Evolutionary conservation across 2,329 filamentous ascomycete genomes (phyloP).

Genomic region (Fusarium sp.): DNA sequence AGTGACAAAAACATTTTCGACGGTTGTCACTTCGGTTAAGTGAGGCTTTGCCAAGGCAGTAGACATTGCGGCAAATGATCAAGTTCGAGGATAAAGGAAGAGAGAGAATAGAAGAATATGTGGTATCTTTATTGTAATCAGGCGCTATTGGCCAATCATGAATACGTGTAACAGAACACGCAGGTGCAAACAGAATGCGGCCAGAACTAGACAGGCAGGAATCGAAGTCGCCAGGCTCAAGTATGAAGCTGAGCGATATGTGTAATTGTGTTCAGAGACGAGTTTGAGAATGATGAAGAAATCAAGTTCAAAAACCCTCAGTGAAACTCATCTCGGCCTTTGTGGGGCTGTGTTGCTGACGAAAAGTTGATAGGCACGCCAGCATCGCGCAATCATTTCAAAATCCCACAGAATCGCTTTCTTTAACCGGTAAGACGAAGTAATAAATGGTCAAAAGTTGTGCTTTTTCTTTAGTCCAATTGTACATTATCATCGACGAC

Average conservation of each 20-base stretch:
- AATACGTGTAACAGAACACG: not conserved
- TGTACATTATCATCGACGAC: slow-evolving; percentile 51
- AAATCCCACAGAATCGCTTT: slow-evolving; percentile 14
- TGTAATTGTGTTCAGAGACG: not conserved
- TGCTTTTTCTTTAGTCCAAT: not conserved
- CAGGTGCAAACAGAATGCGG: not conserved
- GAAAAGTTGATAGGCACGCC: slow-evolving; percentile 19
- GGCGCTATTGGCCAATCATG: slow-evolving; percentile 27
- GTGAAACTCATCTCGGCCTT: slow-evolving; percentile 21
- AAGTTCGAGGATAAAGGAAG: not conserved
- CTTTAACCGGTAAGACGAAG: slow-evolving; percentile 10
- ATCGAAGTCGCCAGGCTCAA: not conserved
- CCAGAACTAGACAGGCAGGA: not conserved
- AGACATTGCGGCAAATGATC: slow-evolving; percentile 18
- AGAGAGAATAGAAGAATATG: not conserved
- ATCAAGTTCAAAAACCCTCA: slow-evolving; percentile 22
- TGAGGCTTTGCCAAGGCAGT: not conserved
- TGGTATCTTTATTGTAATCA: slow-evolving; percentile 29
- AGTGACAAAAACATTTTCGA: slow-evolving; percentile 38
- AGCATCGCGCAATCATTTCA: slow-evolving; percentile 15
- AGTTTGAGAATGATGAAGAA: slow-evolving; percentile 17
- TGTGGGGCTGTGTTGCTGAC: slow-evolving; percentile 39
- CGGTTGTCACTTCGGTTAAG: not conserved
- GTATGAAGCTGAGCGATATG: not conserved
- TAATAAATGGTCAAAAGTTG: not conserved